These are phyloP conservation scores for Solanum arcanum DNA, from an alignment of 257 asterid species.

Conservation along the genomic window DNA sequence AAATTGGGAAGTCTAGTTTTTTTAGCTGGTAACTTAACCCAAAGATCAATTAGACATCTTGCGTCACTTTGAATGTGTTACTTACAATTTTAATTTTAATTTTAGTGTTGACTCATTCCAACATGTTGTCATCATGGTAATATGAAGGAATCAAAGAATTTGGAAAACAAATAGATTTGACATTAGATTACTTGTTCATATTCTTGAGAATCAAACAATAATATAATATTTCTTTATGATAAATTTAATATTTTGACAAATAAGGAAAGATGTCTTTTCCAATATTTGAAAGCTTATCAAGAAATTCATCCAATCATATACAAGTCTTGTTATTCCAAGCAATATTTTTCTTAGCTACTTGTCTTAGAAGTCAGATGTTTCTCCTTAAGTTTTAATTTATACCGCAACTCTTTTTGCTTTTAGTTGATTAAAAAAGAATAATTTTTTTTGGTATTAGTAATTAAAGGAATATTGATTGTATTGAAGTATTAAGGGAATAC, in stretches of 20 bases:
- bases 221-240: neutral
- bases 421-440: neutral
- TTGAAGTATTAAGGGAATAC: too few species aligned
- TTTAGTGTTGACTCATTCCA: neutral
- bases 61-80: neutral
- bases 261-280: neutral
- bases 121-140: neutral
- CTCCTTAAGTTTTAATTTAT: neutral
- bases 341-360: neutral
- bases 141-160: neutral
- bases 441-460: neutral
- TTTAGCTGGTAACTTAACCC: neutral
- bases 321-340: neutral
- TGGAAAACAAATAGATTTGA: neutral
- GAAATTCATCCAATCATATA: neutral
- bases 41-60: neutral
- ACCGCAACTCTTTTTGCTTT: too few species aligned
- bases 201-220: neutral
- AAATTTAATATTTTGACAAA: neutral
- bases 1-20: neutral
- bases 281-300: neutral
- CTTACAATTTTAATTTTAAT: neutral
- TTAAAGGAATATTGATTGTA: too few species aligned
- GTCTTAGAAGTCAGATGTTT: neutral
- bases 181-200: neutral